Percentiles rank a stretch among this genome's conserved stretches.
These are phyloP conservation scores for Polyporus tsugae DNA, from an alignment of 1,284 basidiomycete genomes.

Conservation along the genomic window DNA sequence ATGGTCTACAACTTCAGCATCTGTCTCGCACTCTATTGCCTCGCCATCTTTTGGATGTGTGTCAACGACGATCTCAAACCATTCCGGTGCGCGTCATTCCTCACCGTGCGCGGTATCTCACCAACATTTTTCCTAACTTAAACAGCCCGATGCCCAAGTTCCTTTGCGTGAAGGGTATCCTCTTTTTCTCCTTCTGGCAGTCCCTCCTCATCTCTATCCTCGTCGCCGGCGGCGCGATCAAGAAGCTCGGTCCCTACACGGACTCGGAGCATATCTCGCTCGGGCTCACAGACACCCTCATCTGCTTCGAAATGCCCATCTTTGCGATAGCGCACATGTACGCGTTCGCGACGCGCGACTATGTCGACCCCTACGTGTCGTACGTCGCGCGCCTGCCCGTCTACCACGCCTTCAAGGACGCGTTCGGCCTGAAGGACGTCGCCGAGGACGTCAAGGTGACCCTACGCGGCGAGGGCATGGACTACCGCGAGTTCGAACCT, in stretches of 20 bases:
- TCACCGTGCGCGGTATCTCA: conserved; percentile 6
- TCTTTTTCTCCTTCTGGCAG: conserved; percentile 99
- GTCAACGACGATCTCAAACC: conserved; percentile 88
- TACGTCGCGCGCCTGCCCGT: conserved; percentile 90
- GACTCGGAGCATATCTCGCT: conserved; percentile 92
- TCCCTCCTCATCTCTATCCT: conserved; percentile 87
- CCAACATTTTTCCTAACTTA: too few relatives aligned
- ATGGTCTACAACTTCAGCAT: conserved; percentile 84
- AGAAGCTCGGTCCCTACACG: conserved; percentile 84
- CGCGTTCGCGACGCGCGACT: conserved; percentile 88
- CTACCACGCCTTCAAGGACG: conserved; percentile 87
- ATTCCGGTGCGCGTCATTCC: conserved; percentile 68
- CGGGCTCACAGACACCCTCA: conserved; percentile 88
- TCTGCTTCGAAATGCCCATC: conserved; percentile 97
- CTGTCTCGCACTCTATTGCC: conserved; percentile 82
- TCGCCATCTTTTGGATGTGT: conserved; percentile 95
- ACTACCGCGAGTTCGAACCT: conserved; percentile 96
- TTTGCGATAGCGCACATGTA: conserved; percentile 95
- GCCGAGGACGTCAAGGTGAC: conserved; percentile 88
- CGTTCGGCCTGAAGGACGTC: conserved; percentile 89
- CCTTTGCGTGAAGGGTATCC: conserved; percentile 96
- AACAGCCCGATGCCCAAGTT: conserved; percentile 88
- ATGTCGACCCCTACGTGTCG: conserved; percentile 70
- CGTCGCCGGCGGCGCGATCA: conserved; percentile 84
- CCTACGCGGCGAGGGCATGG: conserved; percentile 88